A percentile compares a stretch with the other conserved stretches of the same genome.
Evolutionary conservation across 192 early-diverging fungal genomes (phyloP).

Genomic region (Cladochytrium replicatum): DNA sequence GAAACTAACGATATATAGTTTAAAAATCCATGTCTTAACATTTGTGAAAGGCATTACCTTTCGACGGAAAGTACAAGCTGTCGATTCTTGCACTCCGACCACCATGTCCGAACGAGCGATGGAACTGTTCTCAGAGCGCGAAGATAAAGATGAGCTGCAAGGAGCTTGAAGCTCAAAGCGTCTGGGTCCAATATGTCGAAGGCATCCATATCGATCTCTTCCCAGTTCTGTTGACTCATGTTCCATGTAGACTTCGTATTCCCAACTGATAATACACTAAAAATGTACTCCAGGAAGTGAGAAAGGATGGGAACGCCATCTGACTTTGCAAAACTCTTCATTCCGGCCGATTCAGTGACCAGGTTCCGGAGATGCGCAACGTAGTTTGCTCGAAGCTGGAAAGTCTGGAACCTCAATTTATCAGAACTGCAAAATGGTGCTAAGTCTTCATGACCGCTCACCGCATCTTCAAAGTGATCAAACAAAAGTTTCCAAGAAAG

Average conservation of each 20-base stretch:
- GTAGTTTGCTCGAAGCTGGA: slow-evolving; percentile 29
- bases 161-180: slow-evolving; percentile 36
- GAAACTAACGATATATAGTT: slow-evolving; percentile 32
- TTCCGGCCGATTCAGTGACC: too few species aligned
- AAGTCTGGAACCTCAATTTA: slow-evolving; percentile 14
- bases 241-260: slow-evolving; percentile 45
- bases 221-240: slow-evolving; percentile 56
- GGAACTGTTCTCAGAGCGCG: slow-evolving; percentile 50
- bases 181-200: slow-evolving; percentile 16
- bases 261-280: slow-evolving; percentile 55
- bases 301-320: too few species aligned
- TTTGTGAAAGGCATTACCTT: slow-evolving; percentile 17
- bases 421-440: not conserved
- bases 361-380: slow-evolving; percentile 45
- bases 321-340: too few species aligned
- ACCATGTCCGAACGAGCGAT: slow-evolving; percentile 66
- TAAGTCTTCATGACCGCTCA: slow-evolving; percentile 23
- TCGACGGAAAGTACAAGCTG: slow-evolving; percentile 66
- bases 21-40: not conserved
- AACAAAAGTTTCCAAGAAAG: slow-evolving; percentile 64
- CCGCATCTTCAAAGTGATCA: slow-evolving; percentile 68
- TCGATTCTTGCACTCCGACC: slow-evolving; percentile 67
- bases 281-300: slow-evolving; percentile 51
- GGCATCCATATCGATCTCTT: slow-evolving; percentile 52
- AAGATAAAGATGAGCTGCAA: slow-evolving; percentile 70